Base-by-base conservation (phyloP, 2,329 filamentous ascomycete genomes). In the Verticillium alfalfae region DNA sequence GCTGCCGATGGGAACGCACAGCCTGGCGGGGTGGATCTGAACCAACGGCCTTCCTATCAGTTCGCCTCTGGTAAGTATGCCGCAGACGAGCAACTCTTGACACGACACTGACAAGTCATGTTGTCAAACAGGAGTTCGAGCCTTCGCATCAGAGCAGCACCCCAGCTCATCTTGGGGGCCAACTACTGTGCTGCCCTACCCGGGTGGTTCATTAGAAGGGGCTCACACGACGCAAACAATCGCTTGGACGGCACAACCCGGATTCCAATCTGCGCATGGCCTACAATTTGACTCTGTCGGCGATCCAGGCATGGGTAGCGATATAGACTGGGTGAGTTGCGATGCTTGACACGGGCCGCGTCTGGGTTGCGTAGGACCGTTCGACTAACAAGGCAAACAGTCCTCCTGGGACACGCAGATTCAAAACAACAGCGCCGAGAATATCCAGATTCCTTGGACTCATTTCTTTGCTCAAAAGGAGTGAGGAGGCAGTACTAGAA, bases 371-470 rank as follows among this genome's bases (percentile, higher is more conserved):
- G 26, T 31, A 31, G 26, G 26, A 31, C 5, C 26, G 26, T 31
- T 31, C 26, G 26, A 37, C 38, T 57, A 55, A 18, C 15, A 18
- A 7, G 3, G 34, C 10, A 12, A 38, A 26, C 37, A 70, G 70
- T 60, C 68, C 9, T 59, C 61, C 0, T 71, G 67, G 66, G 70
- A 71, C 56, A 66, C 66, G 34, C 67, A 70, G 55, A 64, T 70
- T 8, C 66, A 68, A n/a, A 68, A 68, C 41, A 57, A 65, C 49
- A 66, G 57, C 41, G 64, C 62, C n/a, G 69, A 70, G n/a, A 58
- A 49, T n/a, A 26, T 64, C 16, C 66, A 71, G 59, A 68, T 71
- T 52, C 68, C 66, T 3, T 71, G 69, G 69, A 66, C 62, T 38
- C 61, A 63, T 6, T 70, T 70, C 59, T 70, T 69, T 12, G 8